phyloP scores from a whole-genome alignment of 306 rosid genomes.

The Myrica gale region DNA sequence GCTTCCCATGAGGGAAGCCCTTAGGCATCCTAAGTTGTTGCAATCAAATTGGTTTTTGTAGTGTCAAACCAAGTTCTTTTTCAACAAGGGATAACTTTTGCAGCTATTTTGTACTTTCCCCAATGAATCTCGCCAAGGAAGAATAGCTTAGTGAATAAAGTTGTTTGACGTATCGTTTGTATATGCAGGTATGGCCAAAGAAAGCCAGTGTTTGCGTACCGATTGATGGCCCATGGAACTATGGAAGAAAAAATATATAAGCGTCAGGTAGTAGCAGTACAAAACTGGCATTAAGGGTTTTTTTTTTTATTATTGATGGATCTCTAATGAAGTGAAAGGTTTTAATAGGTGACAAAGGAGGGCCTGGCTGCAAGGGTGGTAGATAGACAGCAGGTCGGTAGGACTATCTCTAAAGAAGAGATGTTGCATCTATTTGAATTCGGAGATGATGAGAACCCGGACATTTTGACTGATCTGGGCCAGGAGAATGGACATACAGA shows the following conservation, averaged over 20 bases:
- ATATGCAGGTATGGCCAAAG: conserved; percentile 81
- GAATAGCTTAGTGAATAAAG: conserved; percentile 3
- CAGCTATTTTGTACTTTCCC: neutral
- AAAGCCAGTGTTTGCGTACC: conserved; percentile 94
- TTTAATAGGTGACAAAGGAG: conserved; percentile 88
- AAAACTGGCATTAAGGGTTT: conserved; percentile 27
- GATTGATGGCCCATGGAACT: conserved; percentile 94
- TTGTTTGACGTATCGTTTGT: neutral
- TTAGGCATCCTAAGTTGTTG: neutral
- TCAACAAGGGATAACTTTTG: conserved; percentile 9
- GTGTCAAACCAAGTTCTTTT: conserved; percentile 12
- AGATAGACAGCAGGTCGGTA: conserved; percentile 86
- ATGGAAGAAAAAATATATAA: conserved; percentile 98
- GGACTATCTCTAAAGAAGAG: conserved; percentile 96
- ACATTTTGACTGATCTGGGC: conserved; percentile 46
- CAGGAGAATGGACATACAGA: conserved; percentile 42
- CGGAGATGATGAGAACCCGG: conserved; percentile 92
- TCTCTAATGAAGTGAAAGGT: conserved; percentile 31
- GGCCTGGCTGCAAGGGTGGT: conserved; percentile 98
- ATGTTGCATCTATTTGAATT: conserved; percentile 96
- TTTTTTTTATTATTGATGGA: neutral
- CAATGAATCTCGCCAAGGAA: neutral
- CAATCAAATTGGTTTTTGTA: neutral
- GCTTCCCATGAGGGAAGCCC: neutral
- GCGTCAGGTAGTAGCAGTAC: conserved; percentile 70